Percentiles rank a stretch among this genome's conserved stretches.
Conservation (phyloP, 495 filamentous ascomycete species). For the Pyrenopolyporus hunteri region DNA sequence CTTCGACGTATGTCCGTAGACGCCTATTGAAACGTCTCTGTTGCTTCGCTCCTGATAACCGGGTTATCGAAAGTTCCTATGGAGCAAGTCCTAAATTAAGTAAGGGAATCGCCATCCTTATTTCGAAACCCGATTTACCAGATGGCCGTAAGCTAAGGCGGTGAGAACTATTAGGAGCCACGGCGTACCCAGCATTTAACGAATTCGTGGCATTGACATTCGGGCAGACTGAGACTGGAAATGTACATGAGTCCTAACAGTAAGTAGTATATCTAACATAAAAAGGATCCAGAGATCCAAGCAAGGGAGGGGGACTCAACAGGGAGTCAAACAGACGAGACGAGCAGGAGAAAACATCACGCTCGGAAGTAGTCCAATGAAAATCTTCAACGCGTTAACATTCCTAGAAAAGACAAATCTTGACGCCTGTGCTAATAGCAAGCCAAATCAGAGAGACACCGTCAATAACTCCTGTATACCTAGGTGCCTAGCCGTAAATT, state of each 20-base stretch:
- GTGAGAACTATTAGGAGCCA: not conserved
- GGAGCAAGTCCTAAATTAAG: too few species aligned
- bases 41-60: too few species aligned
- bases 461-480: slow-evolving; percentile 13
- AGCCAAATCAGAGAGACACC: slow-evolving; percentile 2
- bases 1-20: too few species aligned
- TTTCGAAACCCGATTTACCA: too few species aligned
- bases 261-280: not conserved
- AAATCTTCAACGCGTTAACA: slow-evolving; percentile 1
- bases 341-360: not conserved
- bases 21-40: too few species aligned
- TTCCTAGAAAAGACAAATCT: not conserved
- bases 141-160: not conserved
- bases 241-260: slow-evolving; percentile 4
- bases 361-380: not conserved
- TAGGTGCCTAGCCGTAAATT: not conserved
- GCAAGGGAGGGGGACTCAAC: slow-evolving; percentile 4
- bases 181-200: not conserved
- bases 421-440: not conserved
- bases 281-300: too few species aligned
- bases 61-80: too few species aligned
- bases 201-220: slow-evolving; percentile 4
- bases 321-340: not conserved
- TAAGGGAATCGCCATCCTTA: too few species aligned
- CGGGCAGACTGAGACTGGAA: slow-evolving; percentile 5